Conservation (phyloP, 306 rosid genomes). For the Myrica gale region DNA sequence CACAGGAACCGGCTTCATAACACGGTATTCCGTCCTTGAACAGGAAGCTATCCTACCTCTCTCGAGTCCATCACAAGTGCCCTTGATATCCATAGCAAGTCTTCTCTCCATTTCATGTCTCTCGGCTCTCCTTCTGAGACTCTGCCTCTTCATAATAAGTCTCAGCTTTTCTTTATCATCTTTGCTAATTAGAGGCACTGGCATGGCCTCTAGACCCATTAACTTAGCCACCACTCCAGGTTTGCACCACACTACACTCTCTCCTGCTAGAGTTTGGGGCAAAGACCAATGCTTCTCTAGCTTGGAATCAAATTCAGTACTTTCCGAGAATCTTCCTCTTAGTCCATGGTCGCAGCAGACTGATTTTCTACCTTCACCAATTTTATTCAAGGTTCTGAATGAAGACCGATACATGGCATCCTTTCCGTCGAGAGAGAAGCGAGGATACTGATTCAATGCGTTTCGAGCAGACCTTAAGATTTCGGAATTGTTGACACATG, state of each 20-base stretch:
- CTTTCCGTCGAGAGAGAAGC: conserved; percentile 93
- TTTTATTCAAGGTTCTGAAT: conserved; percentile 41
- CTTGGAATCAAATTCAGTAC: conserved; percentile 11
- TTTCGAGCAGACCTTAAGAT: conserved; percentile 80
- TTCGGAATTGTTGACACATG: conserved; percentile 74
- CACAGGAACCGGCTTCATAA: conserved; percentile 42
- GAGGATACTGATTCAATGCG: conserved; percentile 87
- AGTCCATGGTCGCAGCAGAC: conserved; percentile 47
- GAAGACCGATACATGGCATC: conserved; percentile 85
- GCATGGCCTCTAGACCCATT: conserved; percentile 92
- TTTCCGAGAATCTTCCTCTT: conserved; percentile 28
- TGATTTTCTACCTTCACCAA: conserved; percentile 44
- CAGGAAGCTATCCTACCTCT: conserved; percentile 32
- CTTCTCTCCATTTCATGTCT: conserved; percentile 50
- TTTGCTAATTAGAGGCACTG: conserved; percentile 42
- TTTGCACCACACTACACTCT: conserved; percentile 77
- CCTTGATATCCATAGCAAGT: conserved; percentile 24
- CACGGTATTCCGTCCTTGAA: conserved; percentile 38
- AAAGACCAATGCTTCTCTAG: conserved; percentile 32
- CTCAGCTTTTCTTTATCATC: conserved; percentile 36
- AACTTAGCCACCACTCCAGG: conserved; percentile 89
- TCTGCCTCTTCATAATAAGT: conserved; percentile 36
- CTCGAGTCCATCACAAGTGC: conserved; percentile 18
- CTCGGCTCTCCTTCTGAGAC: conserved; percentile 40
- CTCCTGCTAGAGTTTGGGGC: conserved; percentile 63